Evolutionary conservation across 2,329 filamentous ascomycete genomes (phyloP), one percentile per base, ranked within the genome.

Genomic region (Cladosporium sp.): DNA sequence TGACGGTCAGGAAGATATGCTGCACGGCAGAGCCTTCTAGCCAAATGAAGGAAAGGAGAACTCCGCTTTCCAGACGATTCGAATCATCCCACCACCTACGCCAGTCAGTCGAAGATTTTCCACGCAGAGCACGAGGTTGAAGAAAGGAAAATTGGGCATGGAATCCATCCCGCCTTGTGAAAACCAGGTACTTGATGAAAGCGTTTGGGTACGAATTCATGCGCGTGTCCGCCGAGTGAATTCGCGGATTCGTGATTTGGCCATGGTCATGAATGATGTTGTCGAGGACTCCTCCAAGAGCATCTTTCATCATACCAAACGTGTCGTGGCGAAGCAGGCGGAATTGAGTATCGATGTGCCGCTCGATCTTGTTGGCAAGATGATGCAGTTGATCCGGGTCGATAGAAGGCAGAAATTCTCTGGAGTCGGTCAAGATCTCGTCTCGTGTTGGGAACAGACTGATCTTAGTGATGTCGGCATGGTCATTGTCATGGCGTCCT

Each of bases 261-360:
- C n/a, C n/a, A n/a, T 27, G 20, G 20, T 39, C 18, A 2, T 39
- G 35, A n/a, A n/a, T n/a, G 15, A 72, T 61, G 2, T 55, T 53
- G 3, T 72, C 60, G 8, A 75, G 61, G 42, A 74, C 66, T 19
- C 68, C 54, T 33, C 68, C 67, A 2, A 78, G 70, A 1, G 70
- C 70, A 55, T 80, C 74, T 32, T 76, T 68, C 4, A 82, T 64
- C 51, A 78, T 73, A 0, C 76, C 76, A 2, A 81, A 66, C 0
- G 73, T 78, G 54, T 82, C 78, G 60, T 81, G 76, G 2, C 78
- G 70, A 1, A 81, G 59, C 1, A 82, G 69, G 13, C 79, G 72
- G 42, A 82, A 82, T 48, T 81, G 73, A 49, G 73, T 67, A 59
- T 82, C 78, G 0, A 82, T 59, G 1, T 78, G 69, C n/a, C n/a